These are phyloP conservation scores for Xylaria sp. DNA, from an alignment of 2,329 filamentous ascomycete species.

Conservation along the genomic window DNA sequence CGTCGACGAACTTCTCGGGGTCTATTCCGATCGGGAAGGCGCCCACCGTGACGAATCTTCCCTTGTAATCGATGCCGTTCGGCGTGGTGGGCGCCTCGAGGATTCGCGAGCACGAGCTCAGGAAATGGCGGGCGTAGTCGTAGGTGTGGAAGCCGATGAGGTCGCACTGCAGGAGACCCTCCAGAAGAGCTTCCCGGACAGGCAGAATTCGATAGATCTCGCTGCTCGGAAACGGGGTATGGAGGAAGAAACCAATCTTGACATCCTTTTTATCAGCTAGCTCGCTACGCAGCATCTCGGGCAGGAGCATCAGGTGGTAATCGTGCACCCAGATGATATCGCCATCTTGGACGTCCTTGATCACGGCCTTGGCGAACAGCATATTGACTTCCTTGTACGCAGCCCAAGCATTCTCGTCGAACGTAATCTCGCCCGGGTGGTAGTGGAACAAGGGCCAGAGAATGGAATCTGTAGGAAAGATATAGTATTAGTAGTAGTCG, in stretches of 20 bases:
- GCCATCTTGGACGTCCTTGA: constrained; percentile 85
- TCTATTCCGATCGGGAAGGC: constrained; percentile 98
- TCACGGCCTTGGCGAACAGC: constrained; percentile 85
- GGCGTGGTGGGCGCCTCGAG: constrained; percentile 82
- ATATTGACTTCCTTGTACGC: constrained; percentile 93
- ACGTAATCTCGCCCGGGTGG: constrained; percentile 96
- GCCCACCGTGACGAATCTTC: constrained; percentile 85
- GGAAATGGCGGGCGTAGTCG: constrained; percentile 96
- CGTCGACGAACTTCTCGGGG: constrained; percentile 92
- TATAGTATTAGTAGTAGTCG: constrained; percentile 6
- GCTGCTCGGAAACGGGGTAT: constrained; percentile 94
- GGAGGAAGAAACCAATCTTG: constrained; percentile 97
- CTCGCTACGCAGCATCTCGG: constrained; percentile 91
- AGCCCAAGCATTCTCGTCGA: constrained; percentile 92
- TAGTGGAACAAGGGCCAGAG: constrained; percentile 99
- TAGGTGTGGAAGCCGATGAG: constrained; percentile 98
- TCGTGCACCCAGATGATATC: constrained; percentile 98
- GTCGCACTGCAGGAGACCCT: constrained; percentile 89
- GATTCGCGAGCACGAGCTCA: constrained; percentile 95
- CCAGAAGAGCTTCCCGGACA: constrained; percentile 84
- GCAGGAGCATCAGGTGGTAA: constrained; percentile 96
- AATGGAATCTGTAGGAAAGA: constrained; percentile 72
- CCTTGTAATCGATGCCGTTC: constrained; percentile 89
- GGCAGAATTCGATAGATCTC: constrained; percentile 97
- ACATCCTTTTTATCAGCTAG: constrained; percentile 82